Evolutionary conservation across 1,284 basidiomycete species (phyloP).

Genomic region (Trametes pubescens): DNA sequence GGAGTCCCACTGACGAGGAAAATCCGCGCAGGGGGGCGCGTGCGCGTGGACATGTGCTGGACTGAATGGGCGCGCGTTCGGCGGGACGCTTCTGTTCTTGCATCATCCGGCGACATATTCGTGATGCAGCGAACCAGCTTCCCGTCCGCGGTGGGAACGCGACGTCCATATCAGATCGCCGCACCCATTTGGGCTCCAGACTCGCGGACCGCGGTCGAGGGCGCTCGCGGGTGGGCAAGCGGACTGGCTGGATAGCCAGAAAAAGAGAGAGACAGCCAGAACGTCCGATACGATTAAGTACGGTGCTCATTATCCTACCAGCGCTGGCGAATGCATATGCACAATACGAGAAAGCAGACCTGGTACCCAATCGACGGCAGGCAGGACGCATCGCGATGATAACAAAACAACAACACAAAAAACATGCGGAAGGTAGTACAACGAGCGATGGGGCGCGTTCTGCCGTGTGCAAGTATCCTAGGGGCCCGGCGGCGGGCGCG

Average conservation of each 20-base stretch:
- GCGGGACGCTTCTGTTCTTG: background rate
- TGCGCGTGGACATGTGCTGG: background rate
- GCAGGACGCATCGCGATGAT: background rate
- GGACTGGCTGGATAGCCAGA: background rate
- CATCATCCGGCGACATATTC: conserved; percentile 5
- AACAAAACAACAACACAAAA: background rate
- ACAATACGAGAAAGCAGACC: background rate
- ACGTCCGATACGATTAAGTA: background rate
- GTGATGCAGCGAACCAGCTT: conserved; percentile 4
- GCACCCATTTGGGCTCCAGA: too few relatives aligned
- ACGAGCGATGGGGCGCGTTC: background rate
- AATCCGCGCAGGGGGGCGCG: background rate
- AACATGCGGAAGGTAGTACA: background rate
- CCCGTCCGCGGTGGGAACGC: background rate
- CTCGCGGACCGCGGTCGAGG: too few relatives aligned
- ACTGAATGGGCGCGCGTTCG: background rate
- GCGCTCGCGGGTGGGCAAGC: too few relatives aligned
- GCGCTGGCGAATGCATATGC: background rate
- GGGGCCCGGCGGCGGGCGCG: background rate
- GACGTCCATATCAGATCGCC: too few relatives aligned
- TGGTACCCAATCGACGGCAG: background rate
- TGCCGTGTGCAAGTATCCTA: background rate
- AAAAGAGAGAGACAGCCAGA: background rate
- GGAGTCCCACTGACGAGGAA: background rate
- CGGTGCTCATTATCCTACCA: conserved; percentile 2